Evolutionary conservation across 1,284 basidiomycete genomes (phyloP), one percentile per base, ranked within the genome.

Genomic region (Papiliotrema terrestris): DNA sequence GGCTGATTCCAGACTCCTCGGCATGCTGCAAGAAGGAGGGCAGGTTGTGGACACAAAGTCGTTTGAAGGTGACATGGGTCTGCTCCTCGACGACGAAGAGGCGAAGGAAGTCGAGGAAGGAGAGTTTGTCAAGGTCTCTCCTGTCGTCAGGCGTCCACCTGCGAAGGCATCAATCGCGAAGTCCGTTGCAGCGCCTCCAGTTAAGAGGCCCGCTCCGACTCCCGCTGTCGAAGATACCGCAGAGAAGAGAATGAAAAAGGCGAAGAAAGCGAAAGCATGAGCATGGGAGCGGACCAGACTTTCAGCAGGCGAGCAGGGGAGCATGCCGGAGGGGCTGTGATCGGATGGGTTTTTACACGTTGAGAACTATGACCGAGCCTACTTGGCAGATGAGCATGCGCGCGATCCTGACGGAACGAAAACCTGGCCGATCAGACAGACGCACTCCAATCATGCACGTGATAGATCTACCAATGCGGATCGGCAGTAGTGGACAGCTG

Each of bases 61-160:
- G 26, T 73, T 73, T 49, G 67, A 76, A 47, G 75, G 75, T 42
- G 66, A 68, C n/a, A 64, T 70, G 51, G 74, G 72, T 2, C 62
- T 77, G 45, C 63, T 60, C 4, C 26, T 17, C 1, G 75, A 77
- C 41, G 69, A 74, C 25, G 68, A 69, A 6, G 71, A 71, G 22
- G 62, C 67, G 1, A 55, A 52, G 17, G 69, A 59, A 19, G 48
- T 76, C 8, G 74, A 75, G 45, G 20, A 60, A 6, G 68, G 75
- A 13, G 70, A 75, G 50, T 72, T 77, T 47, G 67, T 68, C 50
- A 63, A 64, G 36, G 58, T 65, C 9, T 48, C 35, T 29, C 32
- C 51, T 14, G 32, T 51, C 3, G 15, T 38, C 36, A 32, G 42
- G 8, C 32, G 46, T 29, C 45, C 54, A 2, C 26, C 38, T 14